phyloP scores from a whole-genome alignment of 805 yeast species.

The Teunomyces lycoperdinae region DNA sequence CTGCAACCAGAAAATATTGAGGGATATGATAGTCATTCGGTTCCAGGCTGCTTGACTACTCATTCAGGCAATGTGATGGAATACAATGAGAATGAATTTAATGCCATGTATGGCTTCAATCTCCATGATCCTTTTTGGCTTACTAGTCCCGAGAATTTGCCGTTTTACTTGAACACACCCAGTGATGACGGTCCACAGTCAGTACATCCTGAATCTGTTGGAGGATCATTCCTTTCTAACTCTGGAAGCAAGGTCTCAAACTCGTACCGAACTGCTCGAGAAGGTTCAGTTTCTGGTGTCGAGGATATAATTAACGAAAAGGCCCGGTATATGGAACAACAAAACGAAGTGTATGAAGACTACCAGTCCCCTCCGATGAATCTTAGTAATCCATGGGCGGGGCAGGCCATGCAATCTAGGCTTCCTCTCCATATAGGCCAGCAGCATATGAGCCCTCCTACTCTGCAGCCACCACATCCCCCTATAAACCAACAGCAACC shows the following conservation, averaged over 20 bases:
- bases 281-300: background rate
- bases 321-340: background rate
- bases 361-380: constrained; percentile 1
- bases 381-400: constrained; percentile 1
- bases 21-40: background rate
- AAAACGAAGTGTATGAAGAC: background rate
- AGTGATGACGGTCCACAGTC: constrained; percentile 20
- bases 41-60: background rate
- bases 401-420: background rate
- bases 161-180: constrained; percentile 27
- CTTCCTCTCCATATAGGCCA: background rate
- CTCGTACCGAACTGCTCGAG: background rate
- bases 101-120: constrained; percentile 40
- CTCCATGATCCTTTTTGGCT: constrained; percentile 52
- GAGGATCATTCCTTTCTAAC: background rate
- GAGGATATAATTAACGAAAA: background rate
- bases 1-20: background rate
- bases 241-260: background rate
- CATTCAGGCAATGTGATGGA: background rate
- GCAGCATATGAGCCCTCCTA: background rate
- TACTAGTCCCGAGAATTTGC: constrained; percentile 47
- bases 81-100: constrained; percentile 16
- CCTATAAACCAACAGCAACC: background rate
- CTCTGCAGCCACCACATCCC: background rate
- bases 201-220: background rate